phyloP scores from a whole-genome alignment of 345 rosid genomes.

The Turritis glabra region DNA sequence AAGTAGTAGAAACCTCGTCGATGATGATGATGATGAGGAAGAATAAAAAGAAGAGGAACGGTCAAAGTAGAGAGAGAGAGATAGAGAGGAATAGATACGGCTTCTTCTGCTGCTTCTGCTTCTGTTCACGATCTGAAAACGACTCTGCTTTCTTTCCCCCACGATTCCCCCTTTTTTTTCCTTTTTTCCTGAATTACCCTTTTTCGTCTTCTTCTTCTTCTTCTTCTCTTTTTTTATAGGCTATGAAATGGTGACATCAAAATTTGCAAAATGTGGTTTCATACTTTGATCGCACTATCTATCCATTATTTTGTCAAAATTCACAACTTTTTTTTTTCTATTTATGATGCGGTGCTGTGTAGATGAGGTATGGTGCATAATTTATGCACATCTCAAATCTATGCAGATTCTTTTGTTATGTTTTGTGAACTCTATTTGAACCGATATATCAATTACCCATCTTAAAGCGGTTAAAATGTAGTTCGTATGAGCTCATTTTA shows the following conservation, averaged over 20 bases:
- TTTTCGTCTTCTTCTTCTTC: background rate
- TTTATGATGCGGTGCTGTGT: too few relatives aligned
- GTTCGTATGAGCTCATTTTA: too few relatives aligned
- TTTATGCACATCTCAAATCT: too few relatives aligned
- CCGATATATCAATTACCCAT: too few relatives aligned
- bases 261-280: background rate
- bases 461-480: too few relatives aligned
- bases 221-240: background rate
- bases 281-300: background rate
- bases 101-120: conserved; percentile 14
- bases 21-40: conserved; percentile 15
- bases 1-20: conserved; percentile 6
- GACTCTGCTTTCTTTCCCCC: conserved; percentile 38
- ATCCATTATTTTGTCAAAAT: too few relatives aligned
- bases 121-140: conserved; percentile 42
- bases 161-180: background rate
- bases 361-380: too few relatives aligned
- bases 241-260: background rate
- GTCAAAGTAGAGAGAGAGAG: conserved; percentile 49
- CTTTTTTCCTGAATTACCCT: conserved; percentile 16
- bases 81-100: conserved; percentile 33
- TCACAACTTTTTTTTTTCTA: too few relatives aligned
- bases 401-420: too few relatives aligned
- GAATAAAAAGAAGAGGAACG: conserved; percentile 35
- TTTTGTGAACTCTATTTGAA: too few relatives aligned